A percentile compares a stretch with the other conserved stretches of the same genome.
These are phyloP conservation scores for Pilaira anomala DNA, from an alignment of 192 early-diverging fungal genomes.

Conservation along the genomic window DNA sequence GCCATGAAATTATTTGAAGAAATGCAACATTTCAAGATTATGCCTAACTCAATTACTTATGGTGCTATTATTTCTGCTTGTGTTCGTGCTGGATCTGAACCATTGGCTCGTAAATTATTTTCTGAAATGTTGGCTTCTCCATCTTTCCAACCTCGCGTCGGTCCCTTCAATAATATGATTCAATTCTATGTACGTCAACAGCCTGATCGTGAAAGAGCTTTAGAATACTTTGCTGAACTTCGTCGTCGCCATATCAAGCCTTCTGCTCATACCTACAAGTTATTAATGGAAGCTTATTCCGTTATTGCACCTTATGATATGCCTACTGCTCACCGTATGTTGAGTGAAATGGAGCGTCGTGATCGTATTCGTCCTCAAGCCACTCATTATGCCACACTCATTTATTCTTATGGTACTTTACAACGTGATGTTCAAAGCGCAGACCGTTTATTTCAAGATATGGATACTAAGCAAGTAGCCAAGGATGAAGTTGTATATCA, in stretches of 20 bases:
- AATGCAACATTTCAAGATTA: slow-evolving; percentile 49
- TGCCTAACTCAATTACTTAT: slow-evolving; percentile 53
- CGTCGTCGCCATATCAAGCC: slow-evolving; percentile 42
- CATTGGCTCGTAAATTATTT: slow-evolving; percentile 43
- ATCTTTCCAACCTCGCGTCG: slow-evolving; percentile 48
- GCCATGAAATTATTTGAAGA: slow-evolving; percentile 53
- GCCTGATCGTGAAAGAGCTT: slow-evolving; percentile 42
- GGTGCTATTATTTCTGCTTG: slow-evolving; percentile 56
- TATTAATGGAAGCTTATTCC: slow-evolving; percentile 54
- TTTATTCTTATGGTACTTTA: slow-evolving; percentile 53
- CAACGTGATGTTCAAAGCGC: slow-evolving; percentile 48
- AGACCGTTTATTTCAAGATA: slow-evolving; percentile 39
- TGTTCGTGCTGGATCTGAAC: slow-evolving; percentile 52
- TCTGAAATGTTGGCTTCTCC: slow-evolving; percentile 44
- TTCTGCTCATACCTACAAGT: slow-evolving; percentile 51
- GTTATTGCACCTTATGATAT: slow-evolving; percentile 56
- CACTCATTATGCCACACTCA: slow-evolving; percentile 52
- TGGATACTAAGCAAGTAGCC: slow-evolving; percentile 31
- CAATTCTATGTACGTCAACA: slow-evolving; percentile 60
- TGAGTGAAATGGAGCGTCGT: slow-evolving; percentile 37
- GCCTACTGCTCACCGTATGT: slow-evolving; percentile 45
- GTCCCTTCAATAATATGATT: slow-evolving; percentile 58
- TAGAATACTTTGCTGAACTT: slow-evolving; percentile 49
- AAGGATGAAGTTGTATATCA: slow-evolving; percentile 53
- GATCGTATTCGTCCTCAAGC: slow-evolving; percentile 41